These are phyloP conservation scores for Davidsoniella eucalypti DNA, from an alignment of 2,329 filamentous ascomycete species.

Conservation along the genomic window DNA sequence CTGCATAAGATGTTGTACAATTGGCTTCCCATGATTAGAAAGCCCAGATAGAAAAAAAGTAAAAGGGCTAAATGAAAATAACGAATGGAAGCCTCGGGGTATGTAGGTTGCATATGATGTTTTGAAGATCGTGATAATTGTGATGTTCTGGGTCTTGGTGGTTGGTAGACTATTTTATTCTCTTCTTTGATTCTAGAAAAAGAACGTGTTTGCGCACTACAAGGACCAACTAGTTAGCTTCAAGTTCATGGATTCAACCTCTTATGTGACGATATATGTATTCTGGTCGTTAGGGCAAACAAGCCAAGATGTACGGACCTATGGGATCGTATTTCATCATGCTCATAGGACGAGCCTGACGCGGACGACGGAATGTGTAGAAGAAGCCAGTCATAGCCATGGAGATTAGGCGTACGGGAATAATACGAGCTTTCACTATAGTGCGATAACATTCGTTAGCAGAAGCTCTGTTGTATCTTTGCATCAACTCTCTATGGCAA, in stretches of 20 bases:
- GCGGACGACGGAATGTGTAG: slow-evolving; percentile 74
- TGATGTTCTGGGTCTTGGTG: too few species aligned
- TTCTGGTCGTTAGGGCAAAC: too few species aligned
- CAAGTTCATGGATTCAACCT: background rate
- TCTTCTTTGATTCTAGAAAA: slow-evolving; percentile 84
- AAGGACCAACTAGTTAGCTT: background rate
- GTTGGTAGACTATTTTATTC: slow-evolving; percentile 33
- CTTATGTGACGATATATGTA: background rate
- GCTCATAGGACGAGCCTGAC: slow-evolving; percentile 68
- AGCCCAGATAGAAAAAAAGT: background rate
- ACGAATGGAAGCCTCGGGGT: background rate
- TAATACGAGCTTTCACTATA: slow-evolving; percentile 74
- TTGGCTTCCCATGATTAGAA: background rate
- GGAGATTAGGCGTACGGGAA: slow-evolving; percentile 84
- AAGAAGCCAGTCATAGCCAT: slow-evolving; percentile 99
- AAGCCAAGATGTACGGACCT: slow-evolving; percentile 33
- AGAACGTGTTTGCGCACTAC: slow-evolving; percentile 86
- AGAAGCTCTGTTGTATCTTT: background rate
- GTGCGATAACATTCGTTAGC: background rate
- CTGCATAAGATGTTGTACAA: slow-evolving; percentile 3
- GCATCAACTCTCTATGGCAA: background rate
- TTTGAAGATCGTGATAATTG: too few species aligned
- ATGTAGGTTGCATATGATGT: slow-evolving; percentile 11
- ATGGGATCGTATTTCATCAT: slow-evolving; percentile 99
- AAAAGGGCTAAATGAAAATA: background rate